phyloP scores from a whole-genome alignment of 768 basidiomycete genomes.

The Tulasnella sp. region DNA sequence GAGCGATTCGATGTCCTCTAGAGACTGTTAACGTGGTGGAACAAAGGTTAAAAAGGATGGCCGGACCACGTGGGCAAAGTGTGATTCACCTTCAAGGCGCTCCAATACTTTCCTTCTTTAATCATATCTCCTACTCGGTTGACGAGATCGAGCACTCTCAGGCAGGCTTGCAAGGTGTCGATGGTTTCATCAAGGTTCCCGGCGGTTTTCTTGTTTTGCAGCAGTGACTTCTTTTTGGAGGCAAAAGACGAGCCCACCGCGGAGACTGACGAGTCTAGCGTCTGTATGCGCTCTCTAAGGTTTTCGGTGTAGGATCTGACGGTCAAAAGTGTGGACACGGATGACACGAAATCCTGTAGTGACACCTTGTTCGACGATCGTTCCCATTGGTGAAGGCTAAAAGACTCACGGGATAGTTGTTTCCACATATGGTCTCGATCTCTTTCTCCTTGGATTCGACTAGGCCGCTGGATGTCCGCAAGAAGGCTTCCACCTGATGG shows the following conservation, averaged over 20 bases:
- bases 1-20: constrained; percentile 90
- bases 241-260: constrained; percentile 79
- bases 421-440: constrained; percentile 90
- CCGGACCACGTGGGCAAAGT: constrained; percentile 16
- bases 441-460: constrained; percentile 91
- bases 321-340: constrained; percentile 90
- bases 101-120: constrained; percentile 89
- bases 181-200: constrained; percentile 94
- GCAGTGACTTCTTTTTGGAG: constrained; percentile 82
- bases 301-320: constrained; percentile 95
- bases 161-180: constrained; percentile 85
- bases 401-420: constrained; percentile 60
- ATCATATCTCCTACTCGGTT: constrained; percentile 91
- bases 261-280: constrained; percentile 77
- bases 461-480: constrained; percentile 74
- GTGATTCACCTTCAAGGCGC: constrained; percentile 75
- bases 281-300: constrained; percentile 82
- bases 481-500: constrained; percentile 79
- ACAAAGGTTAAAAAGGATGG: constrained; percentile 2
- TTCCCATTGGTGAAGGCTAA: background rate
- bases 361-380: background rate
- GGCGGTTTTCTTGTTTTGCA: constrained; percentile 87
- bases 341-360: constrained; percentile 79
- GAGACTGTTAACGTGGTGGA: constrained; percentile 49
- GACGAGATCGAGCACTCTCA: constrained; percentile 86